Evolutionary conservation across 768 basidiomycete species (phyloP).

Genomic region (Ramaria sp.): DNA sequence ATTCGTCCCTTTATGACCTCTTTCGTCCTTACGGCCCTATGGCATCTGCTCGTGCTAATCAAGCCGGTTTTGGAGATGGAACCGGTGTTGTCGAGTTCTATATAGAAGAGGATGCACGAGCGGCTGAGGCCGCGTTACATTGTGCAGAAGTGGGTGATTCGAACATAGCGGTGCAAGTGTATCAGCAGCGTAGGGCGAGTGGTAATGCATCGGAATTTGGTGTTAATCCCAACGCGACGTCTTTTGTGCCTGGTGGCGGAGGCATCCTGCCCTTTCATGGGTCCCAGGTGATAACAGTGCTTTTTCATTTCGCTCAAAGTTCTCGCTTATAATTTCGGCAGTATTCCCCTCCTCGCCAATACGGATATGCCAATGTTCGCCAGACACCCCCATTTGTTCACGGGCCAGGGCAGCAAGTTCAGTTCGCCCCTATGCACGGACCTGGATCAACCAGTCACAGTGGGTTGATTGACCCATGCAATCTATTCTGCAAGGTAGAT

Average conservation of each 20-base stretch:
- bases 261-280: slow-evolving; percentile 52
- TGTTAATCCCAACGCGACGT: slow-evolving; percentile 51
- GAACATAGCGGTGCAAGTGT: slow-evolving; percentile 75
- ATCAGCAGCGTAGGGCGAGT: slow-evolving; percentile 51
- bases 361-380: slow-evolving; percentile 30
- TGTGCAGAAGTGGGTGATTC: slow-evolving; percentile 75
- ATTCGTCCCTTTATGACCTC: slow-evolving; percentile 71
- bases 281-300: slow-evolving; percentile 19
- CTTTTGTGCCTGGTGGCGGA: slow-evolving; percentile 68
- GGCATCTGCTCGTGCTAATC: slow-evolving; percentile 55
- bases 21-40: slow-evolving; percentile 80
- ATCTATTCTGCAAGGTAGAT: slow-evolving; percentile 74
- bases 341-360: slow-evolving; percentile 62
- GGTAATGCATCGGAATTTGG: slow-evolving; percentile 48
- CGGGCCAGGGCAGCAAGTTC: slow-evolving; percentile 85
- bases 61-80: slow-evolving; percentile 66
- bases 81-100: slow-evolving; percentile 77
- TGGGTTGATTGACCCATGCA: slow-evolving; percentile 84
- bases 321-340: slow-evolving; percentile 15
- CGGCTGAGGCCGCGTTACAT: slow-evolving; percentile 74
- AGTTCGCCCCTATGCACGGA: slow-evolving; percentile 61
- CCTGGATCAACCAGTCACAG: slow-evolving; percentile 78
- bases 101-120: slow-evolving; percentile 74
- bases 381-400: slow-evolving; percentile 51
- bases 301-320: not conserved